Evolutionary conservation across 2,329 filamentous ascomycete species (phyloP), one percentile per base, ranked within the genome.

Genomic region (Ploettnerulaceae sp.): DNA sequence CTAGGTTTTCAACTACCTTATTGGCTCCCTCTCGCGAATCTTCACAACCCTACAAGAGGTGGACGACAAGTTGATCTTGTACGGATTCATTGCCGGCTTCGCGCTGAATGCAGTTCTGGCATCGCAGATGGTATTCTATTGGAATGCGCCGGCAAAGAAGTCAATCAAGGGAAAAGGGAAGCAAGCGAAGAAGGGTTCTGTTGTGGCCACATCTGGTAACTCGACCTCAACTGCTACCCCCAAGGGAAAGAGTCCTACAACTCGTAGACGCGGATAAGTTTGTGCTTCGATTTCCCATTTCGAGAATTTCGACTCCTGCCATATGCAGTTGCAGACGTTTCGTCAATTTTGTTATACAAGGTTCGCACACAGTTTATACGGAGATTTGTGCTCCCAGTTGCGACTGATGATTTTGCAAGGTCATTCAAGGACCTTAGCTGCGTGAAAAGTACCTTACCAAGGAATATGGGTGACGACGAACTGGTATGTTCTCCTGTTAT

Each of bases 1-100:
- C 14, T 29, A 96, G 90, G 89, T 98, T 58, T 95, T 98, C 78
- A 97, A 96, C 75, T 98, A 95, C 70, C 87, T 98, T 61, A 75
- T 83, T 59, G 93, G 94, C 29, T 95, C 89, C 33, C 79, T 97
- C 48, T 87, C 89, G 20, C 86, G 93, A 64, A 95, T 98, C 71
- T 98, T 96, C 69, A 98, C 93, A 24, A 98, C 94, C 7, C 73
- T 98, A 48, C 90, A 97, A 64, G 93, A 98, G 73, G 93, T 98
- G 50, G 86, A 95, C 66, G 93, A 98, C 69, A 90, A 90, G 69
- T 76, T 97, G 49, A 97, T 98, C 61, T 77, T 98, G 20, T 97
- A 95, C 70, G 86, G 90, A 40, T 97, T 95, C 74, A 71, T 97
- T 45, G 88, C 89, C 6, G 93, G 89, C 21, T 96, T 96, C 66